phyloP scores from a whole-genome alignment of 371 early-diverging fungal genomes.

The Dentiscutata heterogama region DNA sequence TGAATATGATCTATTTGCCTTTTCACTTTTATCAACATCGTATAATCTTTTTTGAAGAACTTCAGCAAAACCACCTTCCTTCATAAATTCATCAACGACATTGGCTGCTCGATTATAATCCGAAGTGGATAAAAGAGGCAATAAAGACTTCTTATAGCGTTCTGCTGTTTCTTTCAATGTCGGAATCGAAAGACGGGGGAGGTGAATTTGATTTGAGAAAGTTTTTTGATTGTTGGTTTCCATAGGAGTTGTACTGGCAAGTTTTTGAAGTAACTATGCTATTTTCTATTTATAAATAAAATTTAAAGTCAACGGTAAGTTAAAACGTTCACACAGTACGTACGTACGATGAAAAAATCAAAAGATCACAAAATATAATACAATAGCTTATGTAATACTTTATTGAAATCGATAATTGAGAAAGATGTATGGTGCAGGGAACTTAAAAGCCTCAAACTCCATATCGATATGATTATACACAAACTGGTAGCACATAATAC shows the following conservation, averaged over 20 bases:
- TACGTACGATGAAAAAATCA: too few species aligned
- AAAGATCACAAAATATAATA: too few species aligned
- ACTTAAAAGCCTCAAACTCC: too few species aligned
- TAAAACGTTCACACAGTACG: too few species aligned
- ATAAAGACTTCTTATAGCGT: constrained; percentile 75
- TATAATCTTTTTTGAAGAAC: constrained; percentile 80
- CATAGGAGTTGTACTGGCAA: background rate
- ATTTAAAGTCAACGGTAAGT: too few species aligned
- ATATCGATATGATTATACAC: too few species aligned
- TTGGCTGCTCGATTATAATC: constrained; percentile 65
- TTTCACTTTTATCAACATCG: constrained; percentile 59
- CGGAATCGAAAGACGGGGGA: constrained; percentile 90
- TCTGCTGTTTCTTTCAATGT: constrained; percentile 74
- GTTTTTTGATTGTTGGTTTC: constrained; percentile 48
- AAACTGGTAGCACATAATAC: too few species aligned
- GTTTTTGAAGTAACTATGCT: too few species aligned
- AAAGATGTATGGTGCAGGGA: too few species aligned
- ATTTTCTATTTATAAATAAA: too few species aligned
- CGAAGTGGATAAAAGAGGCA: constrained; percentile 65
- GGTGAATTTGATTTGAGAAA: constrained; percentile 75
- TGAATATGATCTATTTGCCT: background rate
- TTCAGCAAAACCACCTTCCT: constrained; percentile 71
- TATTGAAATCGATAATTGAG: too few species aligned
- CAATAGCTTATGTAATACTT: too few species aligned
- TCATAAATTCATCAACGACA: constrained; percentile 73